phyloP scores from a whole-genome alignment of 192 early-diverging fungal species.

The Coemansia sp. region DNA sequence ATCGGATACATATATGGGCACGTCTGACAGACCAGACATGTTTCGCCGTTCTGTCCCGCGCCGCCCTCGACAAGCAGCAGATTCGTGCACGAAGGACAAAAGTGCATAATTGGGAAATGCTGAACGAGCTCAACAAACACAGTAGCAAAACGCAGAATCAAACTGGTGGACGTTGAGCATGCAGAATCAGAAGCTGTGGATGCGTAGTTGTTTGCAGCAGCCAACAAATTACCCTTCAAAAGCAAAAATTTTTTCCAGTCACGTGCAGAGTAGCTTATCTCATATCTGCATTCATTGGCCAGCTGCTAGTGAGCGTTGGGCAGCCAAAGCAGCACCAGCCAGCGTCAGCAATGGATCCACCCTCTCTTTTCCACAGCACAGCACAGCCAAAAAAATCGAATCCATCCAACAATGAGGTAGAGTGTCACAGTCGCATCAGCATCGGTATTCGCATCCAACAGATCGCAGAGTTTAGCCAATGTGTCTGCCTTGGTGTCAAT shows the following conservation, averaged over 20 bases:
- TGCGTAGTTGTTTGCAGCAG: too few relatives aligned
- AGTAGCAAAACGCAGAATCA: not conserved
- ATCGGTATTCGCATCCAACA: not conserved
- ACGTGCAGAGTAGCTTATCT: too few relatives aligned
- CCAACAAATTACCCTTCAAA: too few relatives aligned
- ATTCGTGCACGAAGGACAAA: constrained; percentile 88
- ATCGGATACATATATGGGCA: constrained; percentile 86
- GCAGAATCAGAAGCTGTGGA: too few relatives aligned
- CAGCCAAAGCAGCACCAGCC: too few relatives aligned
- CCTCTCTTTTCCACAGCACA: not conserved
- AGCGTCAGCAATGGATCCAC: not conserved
- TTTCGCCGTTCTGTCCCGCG: constrained; percentile 51
- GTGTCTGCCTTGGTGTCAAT: too few relatives aligned
- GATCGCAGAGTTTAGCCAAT: not conserved
- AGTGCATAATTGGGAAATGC: constrained; percentile 62
- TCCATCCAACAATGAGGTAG: constrained; percentile 13
- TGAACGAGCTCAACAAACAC: not conserved
- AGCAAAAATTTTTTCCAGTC: too few relatives aligned
- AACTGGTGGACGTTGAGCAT: too few relatives aligned
- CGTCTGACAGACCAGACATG: constrained; percentile 75
- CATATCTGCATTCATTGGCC: too few relatives aligned
- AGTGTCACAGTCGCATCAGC: too few relatives aligned
- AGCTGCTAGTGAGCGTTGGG: too few relatives aligned
- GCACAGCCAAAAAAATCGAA: too few relatives aligned
- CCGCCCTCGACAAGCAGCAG: constrained; percentile 68